Conservation (phyloP, 495 filamentous ascomycete genomes). For the Cenococcum geophilum region DNA sequence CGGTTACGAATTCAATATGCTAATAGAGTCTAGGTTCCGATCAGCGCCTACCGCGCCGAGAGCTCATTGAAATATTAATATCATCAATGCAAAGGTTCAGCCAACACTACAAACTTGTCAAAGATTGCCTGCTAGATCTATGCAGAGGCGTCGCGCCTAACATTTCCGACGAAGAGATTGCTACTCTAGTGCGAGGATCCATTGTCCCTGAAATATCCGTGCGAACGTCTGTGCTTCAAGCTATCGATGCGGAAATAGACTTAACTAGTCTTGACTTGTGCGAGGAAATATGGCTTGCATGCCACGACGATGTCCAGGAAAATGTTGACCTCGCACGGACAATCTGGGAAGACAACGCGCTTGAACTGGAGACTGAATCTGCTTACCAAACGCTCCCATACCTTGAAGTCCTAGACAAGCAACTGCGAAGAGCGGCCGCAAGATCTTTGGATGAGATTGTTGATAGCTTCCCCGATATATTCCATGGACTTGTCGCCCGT, state of each 20-base stretch:
- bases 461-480: conserved; percentile 50
- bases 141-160: conserved; percentile 72
- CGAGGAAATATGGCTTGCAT: conserved; percentile 87
- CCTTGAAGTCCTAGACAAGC: conserved; percentile 66
- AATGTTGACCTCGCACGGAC: conserved; percentile 75
- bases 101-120: conserved; percentile 88
- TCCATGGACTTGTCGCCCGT: conserved; percentile 51
- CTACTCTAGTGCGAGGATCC: conserved; percentile 61
- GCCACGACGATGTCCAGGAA: conserved; percentile 83
- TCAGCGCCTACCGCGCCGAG: conserved; percentile 63
- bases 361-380: conserved; percentile 62
- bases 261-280: conserved; percentile 78
- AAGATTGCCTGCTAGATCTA: conserved; percentile 82
- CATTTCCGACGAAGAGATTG: conserved; percentile 62
- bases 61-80: conserved; percentile 64
- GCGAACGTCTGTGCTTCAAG: conserved; percentile 80
- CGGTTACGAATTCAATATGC: conserved; percentile 2
- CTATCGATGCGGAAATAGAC: conserved; percentile 84
- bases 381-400: conserved; percentile 66
- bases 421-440: conserved; percentile 77
- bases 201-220: conserved; percentile 76
- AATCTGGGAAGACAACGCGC: conserved; percentile 91
- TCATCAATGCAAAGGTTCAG: conserved; percentile 79
- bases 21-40: conserved; percentile 47
- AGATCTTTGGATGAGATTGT: conserved; percentile 71